phyloP scores from a whole-genome alignment of 1,284 basidiomycete genomes.

The Bjerkandera adusta region DNA sequence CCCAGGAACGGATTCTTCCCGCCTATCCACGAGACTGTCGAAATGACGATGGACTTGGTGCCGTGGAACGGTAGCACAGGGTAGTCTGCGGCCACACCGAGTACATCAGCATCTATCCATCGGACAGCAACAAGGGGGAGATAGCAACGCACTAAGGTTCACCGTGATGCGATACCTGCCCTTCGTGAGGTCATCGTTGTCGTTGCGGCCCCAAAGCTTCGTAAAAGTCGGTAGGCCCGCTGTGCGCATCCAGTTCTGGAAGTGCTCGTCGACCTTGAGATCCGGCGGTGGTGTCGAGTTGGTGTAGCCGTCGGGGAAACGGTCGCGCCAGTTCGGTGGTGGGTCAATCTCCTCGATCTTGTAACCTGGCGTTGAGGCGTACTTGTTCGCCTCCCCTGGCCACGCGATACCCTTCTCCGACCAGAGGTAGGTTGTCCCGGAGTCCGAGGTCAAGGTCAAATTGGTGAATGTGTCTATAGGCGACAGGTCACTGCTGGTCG shows the following conservation, averaged over 20 bases:
- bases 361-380: constrained; percentile 62
- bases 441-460: constrained; percentile 57
- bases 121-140: no score
- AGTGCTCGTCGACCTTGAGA: constrained; percentile 83
- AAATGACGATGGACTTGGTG: constrained; percentile 96
- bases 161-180: constrained; percentile 81
- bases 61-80: constrained; percentile 91
- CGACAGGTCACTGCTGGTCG: neutral
- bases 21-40: constrained; percentile 97
- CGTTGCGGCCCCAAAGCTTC: constrained; percentile 93
- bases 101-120: neutral
- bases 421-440: constrained; percentile 68
- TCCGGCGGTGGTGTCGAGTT: constrained; percentile 70
- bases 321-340: constrained; percentile 86
- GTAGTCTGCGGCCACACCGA: constrained; percentile 62
- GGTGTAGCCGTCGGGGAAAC: constrained; percentile 79
- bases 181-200: constrained; percentile 66
- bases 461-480: constrained; percentile 73
- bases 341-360: constrained; percentile 69
- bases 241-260: constrained; percentile 99
- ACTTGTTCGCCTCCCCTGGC: constrained; percentile 93
- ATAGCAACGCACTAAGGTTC: constrained; percentile 81
- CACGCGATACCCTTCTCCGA: constrained; percentile 86
- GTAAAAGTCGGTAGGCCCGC: constrained; percentile 96
- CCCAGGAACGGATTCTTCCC: constrained; percentile 98